A percentile compares a stretch with the other conserved stretches of the same genome.
Evolutionary conservation across 169 alveolate species (phyloP).

Genomic region (Fabrea salina): DNA sequence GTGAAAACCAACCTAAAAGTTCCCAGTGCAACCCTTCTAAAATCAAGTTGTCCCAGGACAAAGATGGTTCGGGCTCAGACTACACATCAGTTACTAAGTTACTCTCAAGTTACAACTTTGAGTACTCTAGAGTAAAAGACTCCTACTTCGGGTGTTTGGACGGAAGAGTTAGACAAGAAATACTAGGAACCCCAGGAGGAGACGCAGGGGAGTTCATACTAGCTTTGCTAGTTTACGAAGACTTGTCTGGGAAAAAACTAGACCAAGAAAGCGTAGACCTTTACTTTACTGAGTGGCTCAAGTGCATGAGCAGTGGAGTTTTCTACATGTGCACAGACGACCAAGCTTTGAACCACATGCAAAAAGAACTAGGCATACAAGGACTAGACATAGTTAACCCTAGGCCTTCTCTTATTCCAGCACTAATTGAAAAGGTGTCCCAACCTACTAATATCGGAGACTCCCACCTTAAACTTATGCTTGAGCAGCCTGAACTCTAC

Average conservation of each 20-base stretch:
- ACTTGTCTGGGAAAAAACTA: not conserved
- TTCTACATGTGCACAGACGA: constrained; percentile 50
- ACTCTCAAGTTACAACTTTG: not conserved
- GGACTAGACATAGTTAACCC: constrained; percentile 30
- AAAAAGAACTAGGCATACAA: not conserved
- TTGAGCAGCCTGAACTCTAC: constrained; percentile 32
- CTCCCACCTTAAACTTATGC: constrained; percentile 23
- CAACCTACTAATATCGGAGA: constrained; percentile 44
- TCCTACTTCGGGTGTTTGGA: constrained; percentile 36
- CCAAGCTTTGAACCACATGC: constrained; percentile 10
- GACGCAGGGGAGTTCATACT: constrained; percentile 51
- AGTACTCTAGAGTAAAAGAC: not conserved
- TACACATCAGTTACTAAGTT: constrained; percentile 7
- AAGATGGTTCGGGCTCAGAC: constrained; percentile 23
- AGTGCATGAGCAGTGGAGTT: not conserved
- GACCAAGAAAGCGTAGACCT: not conserved
- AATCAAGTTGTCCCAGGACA: constrained; percentile 27
- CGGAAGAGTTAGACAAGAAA: constrained; percentile 29
- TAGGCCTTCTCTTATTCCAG: not conserved
- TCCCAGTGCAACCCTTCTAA: constrained; percentile 16
- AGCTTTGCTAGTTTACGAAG: constrained; percentile 33
- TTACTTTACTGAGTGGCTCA: constrained; percentile 21
- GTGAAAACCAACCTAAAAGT: no score
- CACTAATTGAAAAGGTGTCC: constrained; percentile 12
- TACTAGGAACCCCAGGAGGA: constrained; percentile 46